Base-by-base conservation (phyloP, 2,329 filamentous ascomycete genomes). In the Helicocarpus griseus region DNA sequence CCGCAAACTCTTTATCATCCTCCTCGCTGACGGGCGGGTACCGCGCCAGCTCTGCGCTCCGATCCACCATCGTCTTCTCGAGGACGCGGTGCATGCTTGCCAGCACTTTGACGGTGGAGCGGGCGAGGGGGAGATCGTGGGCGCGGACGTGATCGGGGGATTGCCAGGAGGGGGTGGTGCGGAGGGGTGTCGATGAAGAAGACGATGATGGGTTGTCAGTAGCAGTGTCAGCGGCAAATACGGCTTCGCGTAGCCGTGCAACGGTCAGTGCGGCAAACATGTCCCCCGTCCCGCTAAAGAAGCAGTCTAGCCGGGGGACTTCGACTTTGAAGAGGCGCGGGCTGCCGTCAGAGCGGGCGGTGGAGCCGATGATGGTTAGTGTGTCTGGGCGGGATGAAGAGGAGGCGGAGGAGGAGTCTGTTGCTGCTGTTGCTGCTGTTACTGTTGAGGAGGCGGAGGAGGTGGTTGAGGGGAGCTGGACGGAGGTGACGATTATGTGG, bases 241-340 rank as follows among this genome's bases (percentile, higher is more conserved):
- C 85, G 24, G 88, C 89, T 73, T 97, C 88, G 53, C 91, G 84
- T 63, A 98, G 82, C 28, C 91, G 83, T 38, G 87, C 87, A 1
- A 95, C 82, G 64, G 89, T 89, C 43, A 98, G 77, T 6, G 91
- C 91, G 28, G 89, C 91, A 65, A 98, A 97, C 91, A 98, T 96
- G 73, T 98, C 93, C 44, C 93, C 93, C 0, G 94, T 97, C 38
- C 93, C 93, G 61, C 86, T 89, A 71, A 97, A 98, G 76, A 93
- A 95, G 70, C 89, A 87, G 64, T 95, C 87, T 54, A 96, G 83
- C 26, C 85, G 81, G 0, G 91, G 89, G 52, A 96, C 88, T 51
- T 86, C 82, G 62, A 97, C 84, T 62, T 85, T 83, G 76, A 97
- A 98, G 49, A 91, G 78, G n/a, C 93, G 84, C 0, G 91, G 82